Conservation (phyloP, 345 rosid genomes). For the Euphorbia pulcherrima region DNA sequence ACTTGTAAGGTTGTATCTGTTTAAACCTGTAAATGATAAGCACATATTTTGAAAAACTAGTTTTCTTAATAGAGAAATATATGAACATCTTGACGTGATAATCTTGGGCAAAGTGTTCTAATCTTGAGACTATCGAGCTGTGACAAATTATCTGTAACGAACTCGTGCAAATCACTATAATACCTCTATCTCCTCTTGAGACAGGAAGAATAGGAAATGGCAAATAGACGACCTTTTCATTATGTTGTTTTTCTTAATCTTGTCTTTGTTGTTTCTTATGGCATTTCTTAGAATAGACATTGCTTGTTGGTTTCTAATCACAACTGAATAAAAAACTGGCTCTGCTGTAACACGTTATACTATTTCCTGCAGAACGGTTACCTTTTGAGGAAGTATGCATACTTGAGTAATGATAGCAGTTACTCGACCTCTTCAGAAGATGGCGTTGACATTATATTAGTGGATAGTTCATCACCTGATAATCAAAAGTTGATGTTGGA, state of each 20-base stretch:
- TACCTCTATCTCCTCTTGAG: neutral
- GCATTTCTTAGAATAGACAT: constrained; percentile 4
- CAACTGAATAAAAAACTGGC: neutral
- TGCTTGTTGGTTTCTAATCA: neutral
- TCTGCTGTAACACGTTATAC: constrained; percentile 10
- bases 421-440: constrained; percentile 75
- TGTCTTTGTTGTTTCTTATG: neutral
- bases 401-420: constrained; percentile 92
- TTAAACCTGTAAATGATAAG: neutral
- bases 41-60: neutral
- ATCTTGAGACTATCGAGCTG: neutral
- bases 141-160: neutral
- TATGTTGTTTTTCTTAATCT: neutral
- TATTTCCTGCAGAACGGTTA: constrained; percentile 65
- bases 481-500: constrained; percentile 40
- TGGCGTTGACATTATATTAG: constrained; percentile 69
- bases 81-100: neutral
- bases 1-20: neutral
- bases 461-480: constrained; percentile 46
- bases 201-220: neutral
- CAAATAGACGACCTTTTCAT: neutral
- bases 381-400: constrained; percentile 73
- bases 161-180: neutral
- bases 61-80: neutral
- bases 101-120: neutral